Percentiles rank a stretch among this genome's conserved stretches.
These are phyloP conservation scores for Mallotus japonicus DNA, from an alignment of 441 rosid species.

Conservation along the genomic window DNA sequence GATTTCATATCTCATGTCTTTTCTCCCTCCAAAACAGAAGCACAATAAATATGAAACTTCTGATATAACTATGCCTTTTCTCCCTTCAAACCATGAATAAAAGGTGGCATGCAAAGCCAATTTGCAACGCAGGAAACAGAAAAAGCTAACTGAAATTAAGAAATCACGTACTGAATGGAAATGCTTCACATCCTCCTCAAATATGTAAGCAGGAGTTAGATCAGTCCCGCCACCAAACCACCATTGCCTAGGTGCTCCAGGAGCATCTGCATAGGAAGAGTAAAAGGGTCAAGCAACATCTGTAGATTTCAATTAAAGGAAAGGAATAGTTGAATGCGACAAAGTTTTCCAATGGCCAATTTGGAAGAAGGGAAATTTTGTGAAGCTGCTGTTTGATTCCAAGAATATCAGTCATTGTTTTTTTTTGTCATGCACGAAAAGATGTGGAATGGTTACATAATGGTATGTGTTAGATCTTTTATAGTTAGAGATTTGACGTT, in stretches of 20 bases:
- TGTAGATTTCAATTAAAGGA: neutral
- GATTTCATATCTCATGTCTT: neutral
- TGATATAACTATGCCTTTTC: neutral
- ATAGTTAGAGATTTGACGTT: neutral
- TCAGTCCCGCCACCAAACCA: conserved; percentile 99
- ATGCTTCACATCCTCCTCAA: conserved; percentile 95
- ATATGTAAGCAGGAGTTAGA: conserved; percentile 93
- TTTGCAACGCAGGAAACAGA: neutral
- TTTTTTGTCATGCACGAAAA: neutral
- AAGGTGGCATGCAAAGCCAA: neutral
- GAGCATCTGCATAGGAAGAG: conserved; percentile 48
- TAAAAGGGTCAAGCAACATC: neutral
- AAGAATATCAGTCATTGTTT: neutral
- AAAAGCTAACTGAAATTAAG: neutral
- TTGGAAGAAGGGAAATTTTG: too few relatives aligned
- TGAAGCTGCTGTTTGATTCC: too few relatives aligned
- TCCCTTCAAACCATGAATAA: neutral
- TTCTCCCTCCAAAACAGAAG: neutral
- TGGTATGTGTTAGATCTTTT: neutral
- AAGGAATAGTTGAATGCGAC: neutral
- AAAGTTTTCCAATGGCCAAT: neutral
- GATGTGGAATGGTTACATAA: neutral
- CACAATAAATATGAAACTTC: neutral
- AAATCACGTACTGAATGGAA: conserved; percentile 81
- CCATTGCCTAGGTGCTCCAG: conserved; percentile 98